Percentiles rank a stretch among this genome's conserved stretches.
These are phyloP conservation scores for Eimeria tenella DNA, from an alignment of 169 alveolate genomes.

Conservation along the genomic window DNA sequence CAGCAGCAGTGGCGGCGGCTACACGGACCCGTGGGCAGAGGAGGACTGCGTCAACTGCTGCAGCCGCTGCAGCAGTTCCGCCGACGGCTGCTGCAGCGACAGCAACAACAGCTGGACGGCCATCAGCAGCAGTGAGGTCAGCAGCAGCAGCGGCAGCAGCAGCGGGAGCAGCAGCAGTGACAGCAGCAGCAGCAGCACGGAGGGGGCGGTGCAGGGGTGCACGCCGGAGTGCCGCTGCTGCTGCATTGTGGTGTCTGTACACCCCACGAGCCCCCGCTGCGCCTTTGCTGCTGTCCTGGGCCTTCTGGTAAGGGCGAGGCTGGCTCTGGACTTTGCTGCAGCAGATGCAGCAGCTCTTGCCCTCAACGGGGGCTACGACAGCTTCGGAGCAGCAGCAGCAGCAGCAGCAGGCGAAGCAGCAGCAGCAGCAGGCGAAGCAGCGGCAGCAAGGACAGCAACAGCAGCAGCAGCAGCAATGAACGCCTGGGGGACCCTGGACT, in stretches of 20 bases:
- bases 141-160: slow-evolving; percentile 17
- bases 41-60: not conserved
- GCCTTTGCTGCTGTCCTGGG: slow-evolving; percentile 92
- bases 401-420: not conserved
- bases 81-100: not conserved
- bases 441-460: not conserved
- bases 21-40: not conserved
- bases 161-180: not conserved
- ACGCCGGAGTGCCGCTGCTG: not conserved
- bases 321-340: slow-evolving; percentile 83
- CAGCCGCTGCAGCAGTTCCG: not conserved
- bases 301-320: slow-evolving; percentile 88
- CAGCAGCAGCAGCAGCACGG: slow-evolving; percentile 26
- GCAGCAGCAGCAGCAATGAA: not conserved
- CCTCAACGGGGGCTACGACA: not conserved
- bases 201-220: not conserved
- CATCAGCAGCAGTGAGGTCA: too few relatives aligned
- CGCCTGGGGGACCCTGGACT: not conserved
- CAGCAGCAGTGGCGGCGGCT: slow-evolving; percentile 8
- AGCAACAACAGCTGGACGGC: not conserved
- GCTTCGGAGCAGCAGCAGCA: slow-evolving; percentile 18
- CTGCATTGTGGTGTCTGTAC: slow-evolving; percentile 85
- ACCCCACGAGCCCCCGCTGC: slow-evolving; percentile 96
- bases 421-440: not conserved
- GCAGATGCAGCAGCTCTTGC: not conserved